phyloP scores from a whole-genome alignment of 2,329 filamentous ascomycete species.

The Coniochaeta hoffmannii region DNA sequence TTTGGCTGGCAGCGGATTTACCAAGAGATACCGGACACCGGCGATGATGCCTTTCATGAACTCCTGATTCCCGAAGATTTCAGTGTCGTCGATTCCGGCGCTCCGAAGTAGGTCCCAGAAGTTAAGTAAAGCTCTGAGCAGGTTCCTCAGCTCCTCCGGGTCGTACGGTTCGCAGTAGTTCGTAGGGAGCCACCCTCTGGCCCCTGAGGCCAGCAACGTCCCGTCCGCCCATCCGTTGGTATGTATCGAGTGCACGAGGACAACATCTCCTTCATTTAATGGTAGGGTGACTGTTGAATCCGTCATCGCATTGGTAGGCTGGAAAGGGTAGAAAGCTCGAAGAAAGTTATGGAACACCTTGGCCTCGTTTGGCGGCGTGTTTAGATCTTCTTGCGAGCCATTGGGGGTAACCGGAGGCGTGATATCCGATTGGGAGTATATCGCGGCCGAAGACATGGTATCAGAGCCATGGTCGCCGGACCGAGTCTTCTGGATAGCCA shows the following conservation, averaged over 20 bases:
- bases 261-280: constrained; percentile 82
- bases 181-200: constrained; percentile 90
- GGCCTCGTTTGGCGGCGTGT: constrained; percentile 34
- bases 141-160: constrained; percentile 73
- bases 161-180: constrained; percentile 98
- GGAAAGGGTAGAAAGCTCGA: constrained; percentile 88
- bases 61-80: constrained; percentile 83
- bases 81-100: constrained; percentile 65
- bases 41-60: constrained; percentile 92
- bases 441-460: constrained; percentile 15
- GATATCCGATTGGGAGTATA: constrained; percentile 53
- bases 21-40: constrained; percentile 81
- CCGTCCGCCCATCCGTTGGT: constrained; percentile 98
- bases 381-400: constrained; percentile 54
- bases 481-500: constrained; percentile 41
- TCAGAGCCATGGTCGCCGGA: constrained; percentile 18
- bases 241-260: constrained; percentile 92
- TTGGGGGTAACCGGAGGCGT: constrained; percentile 72
- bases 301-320: constrained; percentile 68
- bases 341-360: constrained; percentile 87
- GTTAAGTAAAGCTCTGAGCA: constrained; percentile 79
- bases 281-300: constrained; percentile 84
- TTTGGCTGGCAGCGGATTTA: constrained; percentile 39
- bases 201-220: constrained; percentile 77
- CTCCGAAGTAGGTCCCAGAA: constrained; percentile 88